Percentiles rank a stretch among this genome's conserved stretches.
These are phyloP conservation scores for Vanderwaltozyma verrucispora DNA, from an alignment of 805 yeast genomes.

Conservation along the genomic window DNA sequence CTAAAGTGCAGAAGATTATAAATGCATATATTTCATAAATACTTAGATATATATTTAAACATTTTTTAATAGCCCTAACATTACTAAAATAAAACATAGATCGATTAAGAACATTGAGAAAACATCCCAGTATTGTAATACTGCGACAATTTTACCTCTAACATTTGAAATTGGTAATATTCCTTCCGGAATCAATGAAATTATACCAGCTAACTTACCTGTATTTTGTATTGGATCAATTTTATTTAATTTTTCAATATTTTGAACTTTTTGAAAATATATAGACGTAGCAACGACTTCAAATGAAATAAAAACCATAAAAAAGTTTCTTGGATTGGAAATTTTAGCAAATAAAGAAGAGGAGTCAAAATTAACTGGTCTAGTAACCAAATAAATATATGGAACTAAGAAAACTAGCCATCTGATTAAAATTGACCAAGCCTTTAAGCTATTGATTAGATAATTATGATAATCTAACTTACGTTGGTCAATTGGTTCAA, in stretches of 20 bases:
- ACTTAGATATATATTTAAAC: background rate
- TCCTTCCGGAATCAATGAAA: constrained; percentile 28
- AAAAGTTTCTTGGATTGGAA: constrained; percentile 23
- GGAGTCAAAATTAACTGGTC: constrained; percentile 5
- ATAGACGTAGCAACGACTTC: constrained; percentile 27
- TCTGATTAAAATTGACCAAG: constrained; percentile 21
- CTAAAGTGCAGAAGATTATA: too few species aligned
- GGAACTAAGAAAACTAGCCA: constrained; percentile 26
- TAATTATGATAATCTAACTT: constrained; percentile 21
- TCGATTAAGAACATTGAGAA: constrained; percentile 26
- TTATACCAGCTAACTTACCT: constrained; percentile 22
- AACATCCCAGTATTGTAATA: constrained; percentile 27
- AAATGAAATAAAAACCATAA: constrained; percentile 25
- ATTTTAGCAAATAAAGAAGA: constrained; percentile 4
- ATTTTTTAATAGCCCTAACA: constrained; percentile 15
- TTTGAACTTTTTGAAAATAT: constrained; percentile 22
- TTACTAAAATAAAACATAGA: constrained; percentile 24
- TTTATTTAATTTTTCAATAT: constrained; percentile 18
- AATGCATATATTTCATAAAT: background rate
- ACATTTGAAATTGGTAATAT: constrained; percentile 23
- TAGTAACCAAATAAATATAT: constrained; percentile 20
- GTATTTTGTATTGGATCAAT: constrained; percentile 20
- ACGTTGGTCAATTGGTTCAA: constrained; percentile 17
- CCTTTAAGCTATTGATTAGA: constrained; percentile 22
- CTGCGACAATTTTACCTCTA: constrained; percentile 18